These are phyloP conservation scores for Aaosphaeria arxii DNA, from an alignment of 2,329 filamentous ascomycete species.

Conservation along the genomic window DNA sequence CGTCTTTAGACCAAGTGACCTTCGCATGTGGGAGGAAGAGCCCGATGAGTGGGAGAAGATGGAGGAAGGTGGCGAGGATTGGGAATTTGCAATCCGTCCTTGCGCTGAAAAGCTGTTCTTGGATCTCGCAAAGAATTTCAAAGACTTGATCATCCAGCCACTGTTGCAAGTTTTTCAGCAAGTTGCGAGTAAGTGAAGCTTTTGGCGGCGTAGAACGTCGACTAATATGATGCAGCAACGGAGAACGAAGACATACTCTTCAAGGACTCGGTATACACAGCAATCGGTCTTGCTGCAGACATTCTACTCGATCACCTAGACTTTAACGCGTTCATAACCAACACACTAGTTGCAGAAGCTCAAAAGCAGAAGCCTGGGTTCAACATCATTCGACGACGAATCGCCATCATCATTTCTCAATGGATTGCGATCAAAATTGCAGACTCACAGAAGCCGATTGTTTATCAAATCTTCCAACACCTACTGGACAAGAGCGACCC, in stretches of 20 bases:
- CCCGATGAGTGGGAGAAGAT: conserved; percentile 93
- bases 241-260: conserved; percentile 69
- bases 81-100: conserved; percentile 87
- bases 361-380: conserved; percentile 66
- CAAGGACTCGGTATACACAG: conserved; percentile 93
- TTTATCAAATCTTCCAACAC: conserved; percentile 88
- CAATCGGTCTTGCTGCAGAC: conserved; percentile 80
- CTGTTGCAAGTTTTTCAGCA: conserved; percentile 79
- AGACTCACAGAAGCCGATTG: conserved; percentile 64
- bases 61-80: conserved; percentile 77
- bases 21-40: conserved; percentile 90
- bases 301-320: conserved; percentile 73
- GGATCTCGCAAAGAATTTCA: conserved; percentile 86
- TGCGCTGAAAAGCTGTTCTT: conserved; percentile 94
- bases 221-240: conserved; percentile 40
- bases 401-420: conserved; percentile 83
- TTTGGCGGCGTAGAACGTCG: background rate
- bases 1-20: conserved; percentile 77
- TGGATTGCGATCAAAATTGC: conserved; percentile 81
- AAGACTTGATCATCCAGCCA: conserved; percentile 73
- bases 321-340: conserved; percentile 75
- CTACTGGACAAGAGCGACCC: conserved; percentile 74
- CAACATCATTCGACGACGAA: conserved; percentile 81
- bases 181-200: conserved; percentile 59
- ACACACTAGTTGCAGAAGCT: conserved; percentile 74